phyloP scores from a whole-genome alignment of 2,329 filamentous ascomycete species.

The Claviceps pusilla region DNA sequence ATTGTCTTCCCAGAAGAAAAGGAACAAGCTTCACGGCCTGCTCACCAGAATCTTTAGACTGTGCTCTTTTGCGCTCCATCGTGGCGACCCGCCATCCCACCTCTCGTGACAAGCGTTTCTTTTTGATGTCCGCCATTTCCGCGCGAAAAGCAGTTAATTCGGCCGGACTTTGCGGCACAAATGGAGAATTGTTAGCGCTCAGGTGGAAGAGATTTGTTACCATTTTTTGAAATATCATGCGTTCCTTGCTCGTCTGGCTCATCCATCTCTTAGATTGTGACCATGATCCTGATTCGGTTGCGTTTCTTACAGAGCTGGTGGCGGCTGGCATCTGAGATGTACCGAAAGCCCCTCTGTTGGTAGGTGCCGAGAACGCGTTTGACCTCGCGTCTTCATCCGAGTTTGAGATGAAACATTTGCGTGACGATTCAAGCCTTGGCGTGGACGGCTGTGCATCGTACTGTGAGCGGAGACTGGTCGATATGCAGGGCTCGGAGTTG shows the following conservation, averaged over 20 bases:
- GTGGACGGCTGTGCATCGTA: neutral
- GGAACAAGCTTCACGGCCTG: slow-evolving; percentile 4
- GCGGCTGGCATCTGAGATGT: neutral
- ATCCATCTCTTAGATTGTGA: slow-evolving; percentile 25
- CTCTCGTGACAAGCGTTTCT: slow-evolving; percentile 11
- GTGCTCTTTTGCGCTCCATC: slow-evolving; percentile 7
- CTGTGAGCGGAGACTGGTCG: neutral
- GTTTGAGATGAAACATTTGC: neutral
- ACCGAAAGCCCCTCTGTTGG: slow-evolving; percentile 1
- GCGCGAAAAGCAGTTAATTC: slow-evolving; percentile 20
- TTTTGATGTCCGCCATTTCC: slow-evolving; percentile 14
- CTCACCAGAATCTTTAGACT: neutral
- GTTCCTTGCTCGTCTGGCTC: slow-evolving; percentile 20
- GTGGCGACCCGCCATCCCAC: slow-evolving; percentile 12
- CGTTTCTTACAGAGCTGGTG: neutral
- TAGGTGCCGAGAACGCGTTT: neutral
- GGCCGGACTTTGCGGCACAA: slow-evolving; percentile 20
- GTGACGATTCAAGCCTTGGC: neutral
- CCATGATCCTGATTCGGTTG: slow-evolving; percentile 17
- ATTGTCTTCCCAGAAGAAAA: slow-evolving; percentile 15
- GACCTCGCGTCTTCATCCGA: neutral
- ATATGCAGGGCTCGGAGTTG: neutral
- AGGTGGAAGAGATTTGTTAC: slow-evolving; percentile 21
- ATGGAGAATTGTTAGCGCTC: slow-evolving; percentile 22
- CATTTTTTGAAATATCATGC: slow-evolving; percentile 21